phyloP scores from a whole-genome alignment of 352 stramenopile species.

The Phytopythium aichiense region DNA sequence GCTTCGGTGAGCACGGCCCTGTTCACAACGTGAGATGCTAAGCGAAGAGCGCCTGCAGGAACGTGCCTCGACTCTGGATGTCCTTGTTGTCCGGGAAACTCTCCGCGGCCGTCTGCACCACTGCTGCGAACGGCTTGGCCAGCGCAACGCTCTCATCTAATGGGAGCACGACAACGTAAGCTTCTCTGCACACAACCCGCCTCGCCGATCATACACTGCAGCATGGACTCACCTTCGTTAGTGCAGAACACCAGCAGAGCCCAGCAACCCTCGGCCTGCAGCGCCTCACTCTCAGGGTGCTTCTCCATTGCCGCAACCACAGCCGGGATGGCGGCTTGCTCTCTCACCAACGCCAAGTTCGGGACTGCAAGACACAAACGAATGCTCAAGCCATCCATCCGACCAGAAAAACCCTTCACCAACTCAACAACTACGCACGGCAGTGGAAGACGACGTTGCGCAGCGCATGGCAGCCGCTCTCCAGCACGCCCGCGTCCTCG shows the following conservation, averaged over 20 bases:
- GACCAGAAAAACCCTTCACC: background rate
- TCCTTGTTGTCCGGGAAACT: conserved; percentile 46
- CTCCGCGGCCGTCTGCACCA: conserved; percentile 44
- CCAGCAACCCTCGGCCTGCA: conserved; percentile 72
- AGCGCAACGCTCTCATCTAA: conserved; percentile 56
- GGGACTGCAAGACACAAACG: conserved; percentile 20
- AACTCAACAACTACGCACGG: conserved; percentile 3
- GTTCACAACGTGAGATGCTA: background rate
- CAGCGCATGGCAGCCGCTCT: conserved; percentile 70
- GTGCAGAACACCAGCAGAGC: conserved; percentile 77
- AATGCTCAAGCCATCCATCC: background rate
- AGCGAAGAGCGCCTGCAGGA: conserved; percentile 55
- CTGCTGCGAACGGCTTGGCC: conserved; percentile 35
- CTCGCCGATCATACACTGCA: background rate
- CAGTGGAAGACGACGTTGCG: conserved; percentile 77
- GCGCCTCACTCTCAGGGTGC: conserved; percentile 56
- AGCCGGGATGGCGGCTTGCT: conserved; percentile 58
- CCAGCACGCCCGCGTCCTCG: conserved; percentile 55
- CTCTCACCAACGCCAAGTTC: conserved; percentile 54
- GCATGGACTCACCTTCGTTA: conserved; percentile 44
- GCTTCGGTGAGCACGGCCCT: background rate
- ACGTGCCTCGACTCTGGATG: conserved; percentile 64
- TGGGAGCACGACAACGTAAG: background rate
- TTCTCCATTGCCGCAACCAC: conserved; percentile 61
- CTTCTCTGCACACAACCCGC: background rate